phyloP scores from a whole-genome alignment of 495 filamentous ascomycete genomes.

The Amphirosellinia nigrospora region DNA sequence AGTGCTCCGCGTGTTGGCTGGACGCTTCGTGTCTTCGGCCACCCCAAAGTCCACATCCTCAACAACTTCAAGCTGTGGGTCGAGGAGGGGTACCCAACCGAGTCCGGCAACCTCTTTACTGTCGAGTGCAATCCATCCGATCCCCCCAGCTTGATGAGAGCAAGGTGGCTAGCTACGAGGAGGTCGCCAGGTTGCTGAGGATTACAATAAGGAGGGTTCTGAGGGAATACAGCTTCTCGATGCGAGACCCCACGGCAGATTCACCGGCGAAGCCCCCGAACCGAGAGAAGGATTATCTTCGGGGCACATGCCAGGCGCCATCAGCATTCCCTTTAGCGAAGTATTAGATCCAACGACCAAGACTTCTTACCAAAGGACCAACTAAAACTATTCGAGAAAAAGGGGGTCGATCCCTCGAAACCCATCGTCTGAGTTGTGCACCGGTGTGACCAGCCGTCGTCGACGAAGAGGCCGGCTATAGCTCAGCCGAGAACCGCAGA shows the following conservation, averaged over 20 bases:
- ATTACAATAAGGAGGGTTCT: conserved; percentile 77
- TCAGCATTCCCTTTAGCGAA: conserved; percentile 79
- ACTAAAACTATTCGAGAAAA: conserved; percentile 77
- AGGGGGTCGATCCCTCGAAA: conserved; percentile 78
- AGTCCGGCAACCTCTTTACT: conserved; percentile 73
- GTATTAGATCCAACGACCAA: conserved; percentile 84
- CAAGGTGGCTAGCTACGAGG: conserved; percentile 68
- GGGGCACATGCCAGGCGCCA: conserved; percentile 89
- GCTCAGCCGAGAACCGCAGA: conserved; percentile 67
- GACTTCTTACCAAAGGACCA: conserved; percentile 75
- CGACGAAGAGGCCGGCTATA: conserved; percentile 80
- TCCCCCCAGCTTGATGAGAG: conserved; percentile 57
- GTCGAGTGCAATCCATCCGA: conserved; percentile 61
- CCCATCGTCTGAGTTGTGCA: conserved; percentile 90
- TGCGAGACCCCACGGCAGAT: conserved; percentile 80
- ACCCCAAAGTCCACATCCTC: conserved; percentile 85
- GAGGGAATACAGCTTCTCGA: conserved; percentile 89
- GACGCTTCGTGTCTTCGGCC: conserved; percentile 90
- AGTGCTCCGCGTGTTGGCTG: conserved; percentile 91
- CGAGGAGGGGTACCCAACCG: conserved; percentile 77
- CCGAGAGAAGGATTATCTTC: conserved; percentile 85
- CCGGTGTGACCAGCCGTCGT: conserved; percentile 94
- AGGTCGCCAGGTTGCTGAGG: conserved; percentile 78
- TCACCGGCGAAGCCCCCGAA: conserved; percentile 82
- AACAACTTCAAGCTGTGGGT: conserved; percentile 96